Evolutionary conservation across 2,329 filamentous ascomycete species (phyloP).

Genomic region (Achaetomium macrosporum): DNA sequence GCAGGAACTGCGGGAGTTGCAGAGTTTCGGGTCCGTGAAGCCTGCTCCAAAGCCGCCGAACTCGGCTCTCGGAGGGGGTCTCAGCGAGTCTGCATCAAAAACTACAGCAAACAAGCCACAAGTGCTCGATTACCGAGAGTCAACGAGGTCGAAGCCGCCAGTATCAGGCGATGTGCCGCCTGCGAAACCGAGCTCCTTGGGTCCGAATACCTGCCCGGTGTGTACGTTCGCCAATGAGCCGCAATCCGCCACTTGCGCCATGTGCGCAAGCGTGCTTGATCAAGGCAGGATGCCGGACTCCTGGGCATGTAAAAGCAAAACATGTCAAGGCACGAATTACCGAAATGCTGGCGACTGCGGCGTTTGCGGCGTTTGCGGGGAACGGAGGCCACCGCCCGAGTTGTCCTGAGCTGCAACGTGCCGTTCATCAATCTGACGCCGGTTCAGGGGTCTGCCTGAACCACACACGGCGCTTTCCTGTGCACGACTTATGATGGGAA

Average conservation of each 20-base stretch:
- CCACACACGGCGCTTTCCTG: background rate
- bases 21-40: slow-evolving; percentile 31
- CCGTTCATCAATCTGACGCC: background rate
- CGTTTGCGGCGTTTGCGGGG: slow-evolving; percentile 58
- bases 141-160: background rate
- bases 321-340: slow-evolving; percentile 54
- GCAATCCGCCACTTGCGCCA: slow-evolving; percentile 52
- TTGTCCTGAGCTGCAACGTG: background rate
- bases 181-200: background rate
- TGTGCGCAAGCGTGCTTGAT: slow-evolving; percentile 66
- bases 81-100: background rate
- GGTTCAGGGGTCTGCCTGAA: background rate
- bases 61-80: background rate
- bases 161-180: background rate
- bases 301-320: slow-evolving; percentile 58
- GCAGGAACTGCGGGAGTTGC: slow-evolving; percentile 64
- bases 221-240: slow-evolving; percentile 63
- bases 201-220: slow-evolving; percentile 43
- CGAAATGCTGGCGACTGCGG: slow-evolving; percentile 65
- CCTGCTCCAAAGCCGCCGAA: background rate
- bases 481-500: no score
- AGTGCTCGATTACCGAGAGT: background rate
- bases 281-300: slow-evolving; percentile 44
- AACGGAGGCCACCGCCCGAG: slow-evolving; percentile 9
- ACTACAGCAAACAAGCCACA: background rate